phyloP scores from a whole-genome alignment of 495 filamentous ascomycete genomes.

The Trichoderma erinaceum region DNA sequence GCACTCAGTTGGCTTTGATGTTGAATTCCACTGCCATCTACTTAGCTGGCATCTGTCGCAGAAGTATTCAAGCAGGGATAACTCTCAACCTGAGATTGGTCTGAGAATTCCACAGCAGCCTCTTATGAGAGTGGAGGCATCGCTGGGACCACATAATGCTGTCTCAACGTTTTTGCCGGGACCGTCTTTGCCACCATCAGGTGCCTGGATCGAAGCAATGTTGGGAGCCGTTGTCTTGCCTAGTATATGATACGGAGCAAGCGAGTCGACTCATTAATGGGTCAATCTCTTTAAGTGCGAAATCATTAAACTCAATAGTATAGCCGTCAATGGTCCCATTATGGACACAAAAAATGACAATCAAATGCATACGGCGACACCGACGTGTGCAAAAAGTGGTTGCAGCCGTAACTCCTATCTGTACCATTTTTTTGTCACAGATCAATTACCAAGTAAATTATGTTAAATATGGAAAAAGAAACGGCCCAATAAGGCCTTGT shows the following conservation, averaged over 20 bases:
- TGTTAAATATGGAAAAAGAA: background rate
- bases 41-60: too few relatives aligned
- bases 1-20: too few relatives aligned
- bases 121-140: background rate
- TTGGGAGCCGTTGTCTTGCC: background rate
- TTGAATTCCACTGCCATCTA: too few relatives aligned
- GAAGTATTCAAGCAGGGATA: too few relatives aligned
- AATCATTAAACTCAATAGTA: background rate
- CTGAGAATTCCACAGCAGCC: background rate
- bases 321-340: background rate
- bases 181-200: background rate
- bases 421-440: background rate
- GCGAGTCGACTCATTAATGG: background rate
- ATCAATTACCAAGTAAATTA: background rate
- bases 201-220: background rate
- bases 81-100: background rate
- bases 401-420: background rate
- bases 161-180: constrained; percentile 4
- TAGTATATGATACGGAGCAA: background rate
- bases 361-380: background rate
- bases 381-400: background rate
- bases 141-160: background rate
- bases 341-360: background rate
- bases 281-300: background rate
- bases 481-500: background rate